These are phyloP conservation scores for Candida tammaniensis DNA, from an alignment of 805 yeast species.

Conservation along the genomic window DNA sequence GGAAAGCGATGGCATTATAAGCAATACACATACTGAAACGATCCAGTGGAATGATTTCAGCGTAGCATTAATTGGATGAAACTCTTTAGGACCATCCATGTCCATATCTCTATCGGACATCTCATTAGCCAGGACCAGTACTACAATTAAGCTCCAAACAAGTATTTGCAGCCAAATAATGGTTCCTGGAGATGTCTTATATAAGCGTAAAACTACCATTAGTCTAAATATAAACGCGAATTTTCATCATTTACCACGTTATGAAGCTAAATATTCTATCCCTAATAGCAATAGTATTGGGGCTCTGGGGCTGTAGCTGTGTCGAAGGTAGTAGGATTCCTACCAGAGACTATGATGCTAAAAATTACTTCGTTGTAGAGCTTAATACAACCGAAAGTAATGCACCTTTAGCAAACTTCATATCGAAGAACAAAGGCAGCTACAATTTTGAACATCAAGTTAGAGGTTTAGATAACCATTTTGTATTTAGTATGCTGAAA, in stretches of 20 bases:
- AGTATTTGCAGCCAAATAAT: no score
- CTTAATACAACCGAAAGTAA: slow-evolving; percentile 29
- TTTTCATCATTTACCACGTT: no score
- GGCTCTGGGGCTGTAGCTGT: no score
- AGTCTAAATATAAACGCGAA: no score
- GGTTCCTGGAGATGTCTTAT: no score
- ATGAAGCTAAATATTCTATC: no score
- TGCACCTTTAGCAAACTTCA: slow-evolving; percentile 33
- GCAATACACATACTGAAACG: slow-evolving; percentile 41
- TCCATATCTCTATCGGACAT: slow-evolving; percentile 17
- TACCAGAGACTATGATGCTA: slow-evolving; percentile 31
- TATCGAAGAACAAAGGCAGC: slow-evolving; percentile 31
- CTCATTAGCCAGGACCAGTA: no score
- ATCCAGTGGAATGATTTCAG: slow-evolving; percentile 68
- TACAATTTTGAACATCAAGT: slow-evolving; percentile 60
- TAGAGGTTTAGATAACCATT: slow-evolving; percentile 58
- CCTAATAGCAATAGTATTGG: no score
- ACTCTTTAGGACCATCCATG: slow-evolving; percentile 29
- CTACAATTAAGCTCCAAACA: no score
- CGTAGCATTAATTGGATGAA: slow-evolving; percentile 46
- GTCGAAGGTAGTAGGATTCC: no score
- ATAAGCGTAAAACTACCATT: no score
- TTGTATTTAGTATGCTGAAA: slow-evolving; percentile 60
- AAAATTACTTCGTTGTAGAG: slow-evolving; percentile 65
- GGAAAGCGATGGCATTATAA: slow-evolving; percentile 56